Base-by-base conservation (phyloP, 2,329 filamentous ascomycete genomes). In the Penicillium thymicola region DNA sequence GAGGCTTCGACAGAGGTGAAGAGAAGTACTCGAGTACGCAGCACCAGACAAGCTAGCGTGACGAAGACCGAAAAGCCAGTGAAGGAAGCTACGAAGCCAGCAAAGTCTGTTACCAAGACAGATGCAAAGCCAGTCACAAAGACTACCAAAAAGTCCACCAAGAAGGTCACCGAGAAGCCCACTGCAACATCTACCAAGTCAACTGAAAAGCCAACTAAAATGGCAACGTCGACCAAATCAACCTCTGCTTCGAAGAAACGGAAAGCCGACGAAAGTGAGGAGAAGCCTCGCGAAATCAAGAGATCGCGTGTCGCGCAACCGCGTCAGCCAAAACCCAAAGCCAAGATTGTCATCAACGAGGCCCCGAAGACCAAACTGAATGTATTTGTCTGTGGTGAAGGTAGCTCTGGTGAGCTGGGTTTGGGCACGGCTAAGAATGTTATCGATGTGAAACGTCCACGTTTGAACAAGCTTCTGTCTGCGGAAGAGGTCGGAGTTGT, bases 331-430 rank as follows among this genome's bases (percentile, higher is more conserved):
- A 75, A 72, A 61, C 60, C 57, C 10, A 73, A 65, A 62, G 59
- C 59, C n/a, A 75, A 67, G 64, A 63, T 69, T 30, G 69, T 81
- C 58, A 84, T 89, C 75, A 92, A 91, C 72, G 71, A 82, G 25
- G 78, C 82, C 16, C 88, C 88, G 7, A 72, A 67, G 16, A 61
- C 68, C 37, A 67, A 67, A 28, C 81, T 94, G 57, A 85, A 92
- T 67, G 79, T 94, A 57, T 93, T 87, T 68, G 88, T 92, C 51
- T 93, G 90, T 66, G 90, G 90, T 51, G 89, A 91, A 72, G 90
- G 89, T 37, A 83, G 83, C 59, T 86, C 85, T n/a, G 90, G 90
- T 64, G 90, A 95, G 76, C 86, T 95, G 43, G 90, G 90, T 37
- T 83, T 95, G 18, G 90, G 90, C 37, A 75, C 81, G 2, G 84